Conservation (phyloP, 179 eudicot species). For the Carnegiea gigantea region DNA sequence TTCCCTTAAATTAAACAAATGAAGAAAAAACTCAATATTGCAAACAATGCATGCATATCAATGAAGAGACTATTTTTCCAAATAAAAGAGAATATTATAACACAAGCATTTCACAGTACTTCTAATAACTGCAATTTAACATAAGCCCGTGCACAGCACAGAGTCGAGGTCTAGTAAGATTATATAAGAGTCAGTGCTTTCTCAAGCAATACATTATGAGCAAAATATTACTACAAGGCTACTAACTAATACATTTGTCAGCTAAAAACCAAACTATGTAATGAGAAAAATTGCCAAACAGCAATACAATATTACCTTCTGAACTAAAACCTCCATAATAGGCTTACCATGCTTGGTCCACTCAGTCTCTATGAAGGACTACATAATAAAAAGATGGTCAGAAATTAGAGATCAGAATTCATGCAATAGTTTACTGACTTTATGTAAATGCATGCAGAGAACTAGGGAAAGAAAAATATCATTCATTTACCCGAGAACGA, state of each 20-base stretch:
- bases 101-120: too few species aligned
- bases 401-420: neutral
- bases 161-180: neutral
- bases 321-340: constrained; percentile 46
- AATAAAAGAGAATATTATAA: too few species aligned
- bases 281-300: neutral
- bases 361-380: constrained; percentile 61
- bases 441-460: constrained; percentile 8
- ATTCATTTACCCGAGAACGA: constrained; percentile 52
- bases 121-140: too few species aligned
- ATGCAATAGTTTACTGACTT: neutral
- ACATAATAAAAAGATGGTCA: constrained; percentile 24
- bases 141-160: too few species aligned
- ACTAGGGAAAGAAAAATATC: constrained; percentile 19
- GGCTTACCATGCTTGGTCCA: constrained; percentile 81
- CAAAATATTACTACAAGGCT: neutral
- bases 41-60: too few species aligned
- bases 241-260: neutral
- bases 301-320: constrained; percentile 50
- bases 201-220: neutral
- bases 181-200: constrained; percentile 4
- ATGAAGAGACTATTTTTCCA: too few species aligned
- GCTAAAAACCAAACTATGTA: too few species aligned
- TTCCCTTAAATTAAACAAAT: too few species aligned
- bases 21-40: too few species aligned